phyloP scores from a whole-genome alignment of 176 grass and related monocot species.

The barley (Hordeum vulgare) region MorexV3_pseudomolecules_assembly NC_058523.1:102877679-102878178 shows the following conservation, averaged over 20 bases:
- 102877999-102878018: conserved; percentile 46
- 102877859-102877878: fast-evolving
- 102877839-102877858: conserved; percentile 21
- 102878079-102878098: neutral
- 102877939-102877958: neutral
- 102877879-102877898: neutral
- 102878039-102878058: conserved; percentile 38
- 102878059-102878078: neutral
- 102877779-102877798: neutral
- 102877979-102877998: conserved; percentile 14
- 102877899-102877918: neutral
- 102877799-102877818: neutral
- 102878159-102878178: neutral
- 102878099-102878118: neutral
- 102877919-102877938: neutral
- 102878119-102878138: neutral
- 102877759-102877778: neutral
- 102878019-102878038: neutral
- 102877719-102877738: neutral
- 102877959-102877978: neutral
- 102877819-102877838: neutral
- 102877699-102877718: neutral
- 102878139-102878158: neutral
- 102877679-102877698: neutral
- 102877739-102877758: neutral